phyloP scores from a whole-genome alignment of 1,139 yeast genomes.

The Candida dubliniensis region DNA sequence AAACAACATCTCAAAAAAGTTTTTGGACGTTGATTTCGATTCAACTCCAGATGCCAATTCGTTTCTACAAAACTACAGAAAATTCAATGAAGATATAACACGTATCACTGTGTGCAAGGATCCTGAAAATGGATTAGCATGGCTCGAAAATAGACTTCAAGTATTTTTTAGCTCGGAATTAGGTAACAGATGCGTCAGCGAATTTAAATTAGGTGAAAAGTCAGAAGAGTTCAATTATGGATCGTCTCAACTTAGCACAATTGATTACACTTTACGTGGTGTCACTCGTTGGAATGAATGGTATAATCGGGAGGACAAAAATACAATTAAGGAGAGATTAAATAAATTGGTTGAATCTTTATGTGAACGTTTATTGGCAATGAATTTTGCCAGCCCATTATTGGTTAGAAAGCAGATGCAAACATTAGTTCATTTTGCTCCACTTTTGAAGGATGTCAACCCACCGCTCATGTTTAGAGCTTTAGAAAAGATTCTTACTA shows the following conservation, averaged over 20 bases:
- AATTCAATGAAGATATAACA: slow-evolving; percentile 86
- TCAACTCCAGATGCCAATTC: slow-evolving; percentile 77
- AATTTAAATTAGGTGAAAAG: slow-evolving; percentile 56
- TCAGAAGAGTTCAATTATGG: slow-evolving; percentile 76
- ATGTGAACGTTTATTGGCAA: slow-evolving; percentile 73
- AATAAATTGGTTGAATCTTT: slow-evolving; percentile 68
- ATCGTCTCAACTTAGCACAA: slow-evolving; percentile 78
- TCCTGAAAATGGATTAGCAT: slow-evolving; percentile 76
- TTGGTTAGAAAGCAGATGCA: slow-evolving; percentile 84
- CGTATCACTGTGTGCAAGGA: slow-evolving; percentile 83
- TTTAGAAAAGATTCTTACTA: slow-evolving; percentile 80
- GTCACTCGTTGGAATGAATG: slow-evolving; percentile 96
- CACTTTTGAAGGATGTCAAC: slow-evolving; percentile 69
- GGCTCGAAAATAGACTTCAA: slow-evolving; percentile 78
- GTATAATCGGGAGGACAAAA: slow-evolving; percentile 70
- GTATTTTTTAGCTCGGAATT: slow-evolving; percentile 70
- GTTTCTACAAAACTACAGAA: slow-evolving; percentile 77
- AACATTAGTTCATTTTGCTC: slow-evolving; percentile 96
- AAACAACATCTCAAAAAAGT: slow-evolving; percentile 62
- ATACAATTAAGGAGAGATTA: slow-evolving; percentile 54
- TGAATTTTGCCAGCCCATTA: slow-evolving; percentile 78
- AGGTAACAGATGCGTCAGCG: slow-evolving; percentile 64
- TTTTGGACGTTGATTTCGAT: slow-evolving; percentile 82
- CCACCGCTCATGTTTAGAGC: slow-evolving; percentile 75
- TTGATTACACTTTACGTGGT: slow-evolving; percentile 89